Conservation (phyloP, 1,284 basidiomycete species). For the Fomitiporia mediterranea region DNA sequence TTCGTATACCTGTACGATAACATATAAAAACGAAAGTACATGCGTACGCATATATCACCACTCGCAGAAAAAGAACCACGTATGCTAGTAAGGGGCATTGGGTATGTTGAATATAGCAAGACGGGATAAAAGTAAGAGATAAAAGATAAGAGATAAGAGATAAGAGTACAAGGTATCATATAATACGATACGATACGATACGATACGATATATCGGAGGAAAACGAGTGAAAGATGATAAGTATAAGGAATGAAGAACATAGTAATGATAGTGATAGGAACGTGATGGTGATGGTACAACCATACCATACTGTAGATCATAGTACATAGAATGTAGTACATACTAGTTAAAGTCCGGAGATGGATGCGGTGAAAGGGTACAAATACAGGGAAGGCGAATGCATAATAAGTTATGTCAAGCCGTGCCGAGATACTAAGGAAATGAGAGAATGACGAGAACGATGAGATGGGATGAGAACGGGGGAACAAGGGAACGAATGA, state of each 20-base stretch:
- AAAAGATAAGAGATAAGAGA: not conserved
- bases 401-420: slow-evolving; percentile 4
- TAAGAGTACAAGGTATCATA: no score
- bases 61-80: no score
- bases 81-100: no score
- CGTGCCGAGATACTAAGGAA: not conserved
- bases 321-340: not conserved
- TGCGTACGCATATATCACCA: no score
- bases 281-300: no score
- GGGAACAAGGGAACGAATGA: not conserved
- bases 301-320: no score
- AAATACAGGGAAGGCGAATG: slow-evolving; percentile 4
- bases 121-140: no score
- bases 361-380: not conserved
- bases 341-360: not conserved
- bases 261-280: no score
- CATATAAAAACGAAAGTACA: not conserved
- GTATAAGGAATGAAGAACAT: no score
- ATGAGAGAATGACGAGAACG: not conserved
- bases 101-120: not conserved
- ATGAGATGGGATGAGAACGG: not conserved
- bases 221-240: no score
- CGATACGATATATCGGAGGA: no score
- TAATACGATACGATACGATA: no score
- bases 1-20: not conserved